Percentiles rank a stretch among this genome's conserved stretches.
Conservation (phyloP, 768 basidiomycete species). For the Lenzites betulinus region DNA sequence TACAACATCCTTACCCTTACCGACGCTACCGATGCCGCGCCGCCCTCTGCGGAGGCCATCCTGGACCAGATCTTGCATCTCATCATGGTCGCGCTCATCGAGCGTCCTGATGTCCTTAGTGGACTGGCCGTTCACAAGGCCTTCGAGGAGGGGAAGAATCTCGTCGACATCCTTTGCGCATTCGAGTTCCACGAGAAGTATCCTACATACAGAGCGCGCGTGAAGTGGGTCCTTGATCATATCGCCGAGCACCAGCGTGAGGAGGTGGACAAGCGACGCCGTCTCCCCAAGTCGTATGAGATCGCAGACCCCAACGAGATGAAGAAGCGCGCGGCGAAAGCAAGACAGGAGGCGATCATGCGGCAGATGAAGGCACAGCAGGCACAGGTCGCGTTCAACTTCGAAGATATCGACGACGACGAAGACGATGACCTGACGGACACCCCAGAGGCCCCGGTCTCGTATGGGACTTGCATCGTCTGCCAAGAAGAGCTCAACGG, state of each 20-base stretch:
- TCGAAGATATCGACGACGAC: slow-evolving; percentile 71
- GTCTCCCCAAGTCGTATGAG: slow-evolving; percentile 39
- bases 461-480: slow-evolving; percentile 94
- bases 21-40: slow-evolving; percentile 57
- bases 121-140: slow-evolving; percentile 51
- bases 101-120: slow-evolving; percentile 65
- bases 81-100: slow-evolving; percentile 80
- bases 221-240: slow-evolving; percentile 72
- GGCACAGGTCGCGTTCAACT: slow-evolving; percentile 78
- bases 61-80: slow-evolving; percentile 89
- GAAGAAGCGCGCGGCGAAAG: slow-evolving; percentile 85
- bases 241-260: slow-evolving; percentile 58
- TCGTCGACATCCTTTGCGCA: slow-evolving; percentile 72
- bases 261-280: slow-evolving; percentile 55
- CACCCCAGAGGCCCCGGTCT: slow-evolving; percentile 48
- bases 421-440: slow-evolving; percentile 65
- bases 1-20: slow-evolving; percentile 73
- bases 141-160: slow-evolving; percentile 60
- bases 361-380: slow-evolving; percentile 94
- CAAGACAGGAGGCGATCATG: slow-evolving; percentile 93
- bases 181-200: slow-evolving; percentile 80
- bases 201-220: slow-evolving; percentile 68
- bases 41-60: slow-evolving; percentile 84
- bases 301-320: slow-evolving; percentile 60
- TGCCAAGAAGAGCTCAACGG: slow-evolving; percentile 92